These are phyloP conservation scores for Ulota crispa DNA, from an alignment of 225 moss, liverwort and hornwort genomes.

Conservation along the genomic window DNA sequence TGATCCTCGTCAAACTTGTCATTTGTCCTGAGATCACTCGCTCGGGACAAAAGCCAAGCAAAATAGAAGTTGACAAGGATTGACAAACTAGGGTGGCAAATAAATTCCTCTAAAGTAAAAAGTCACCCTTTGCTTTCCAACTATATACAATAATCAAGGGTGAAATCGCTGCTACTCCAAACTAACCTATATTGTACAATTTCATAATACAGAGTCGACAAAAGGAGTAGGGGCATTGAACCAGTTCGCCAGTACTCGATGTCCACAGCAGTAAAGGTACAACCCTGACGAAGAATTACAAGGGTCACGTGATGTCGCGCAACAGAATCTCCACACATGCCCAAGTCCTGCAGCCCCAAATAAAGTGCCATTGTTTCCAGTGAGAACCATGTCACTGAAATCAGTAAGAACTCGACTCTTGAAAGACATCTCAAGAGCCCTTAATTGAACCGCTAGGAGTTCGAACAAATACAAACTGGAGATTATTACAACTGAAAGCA, in stretches of 20 bases:
- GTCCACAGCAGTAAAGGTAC: slow-evolving; percentile 31
- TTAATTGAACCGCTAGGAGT: neutral
- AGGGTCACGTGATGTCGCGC: slow-evolving; percentile 24
- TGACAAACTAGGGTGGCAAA: slow-evolving; percentile 23
- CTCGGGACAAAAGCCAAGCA: slow-evolving; percentile 20
- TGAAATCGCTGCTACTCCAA: slow-evolving; percentile 40
- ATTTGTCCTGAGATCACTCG: slow-evolving; percentile 1
- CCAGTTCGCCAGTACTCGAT: slow-evolving; percentile 39
- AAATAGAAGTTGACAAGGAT: slow-evolving; percentile 30
- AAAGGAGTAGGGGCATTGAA: slow-evolving; percentile 21
- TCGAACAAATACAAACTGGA: neutral
- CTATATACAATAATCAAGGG: slow-evolving; percentile 50
- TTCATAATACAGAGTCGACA: slow-evolving; percentile 45
- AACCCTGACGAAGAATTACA: slow-evolving; percentile 30
- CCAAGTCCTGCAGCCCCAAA: slow-evolving; percentile 40
- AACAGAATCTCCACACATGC: slow-evolving; percentile 23
- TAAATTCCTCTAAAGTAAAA: slow-evolving; percentile 46
- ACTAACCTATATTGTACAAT: slow-evolving; percentile 46
- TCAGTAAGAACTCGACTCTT: neutral
- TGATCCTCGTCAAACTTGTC: slow-evolving; percentile 18
- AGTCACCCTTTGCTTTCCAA: slow-evolving; percentile 31
- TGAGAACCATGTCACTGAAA: slow-evolving; percentile 17
- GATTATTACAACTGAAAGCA: neutral
- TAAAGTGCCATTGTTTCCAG: neutral
- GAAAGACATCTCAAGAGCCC: neutral